These are phyloP conservation scores for Scutellaria galericulata DNA, from an alignment of 257 asterid species.

Conservation along the genomic window DNA sequence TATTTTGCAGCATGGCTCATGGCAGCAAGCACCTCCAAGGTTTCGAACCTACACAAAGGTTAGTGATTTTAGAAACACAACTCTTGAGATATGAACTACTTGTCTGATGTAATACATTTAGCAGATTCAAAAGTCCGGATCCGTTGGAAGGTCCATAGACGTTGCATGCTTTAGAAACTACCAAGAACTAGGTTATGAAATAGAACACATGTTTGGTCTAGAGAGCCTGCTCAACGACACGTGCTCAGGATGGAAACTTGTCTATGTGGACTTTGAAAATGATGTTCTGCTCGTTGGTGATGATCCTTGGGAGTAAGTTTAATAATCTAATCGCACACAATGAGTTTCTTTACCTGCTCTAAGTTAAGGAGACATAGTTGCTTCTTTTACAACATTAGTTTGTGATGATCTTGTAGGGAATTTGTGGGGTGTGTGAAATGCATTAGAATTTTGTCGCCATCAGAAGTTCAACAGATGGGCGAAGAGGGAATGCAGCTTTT, in stretches of 20 bases:
- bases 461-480: constrained; percentile 98
- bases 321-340: no score
- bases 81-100: no score
- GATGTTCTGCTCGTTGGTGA: constrained; percentile 92
- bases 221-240: constrained; percentile 79
- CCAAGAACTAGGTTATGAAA: constrained; percentile 73
- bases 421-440: constrained; percentile 89
- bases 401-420: constrained; percentile 54
- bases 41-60: constrained; percentile 91
- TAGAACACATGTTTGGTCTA: constrained; percentile 90
- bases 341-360: not conserved
- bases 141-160: constrained; percentile 93
- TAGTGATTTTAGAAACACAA: not conserved
- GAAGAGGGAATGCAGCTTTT: constrained; percentile 98
- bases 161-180: constrained; percentile 76
- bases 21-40: constrained; percentile 76
- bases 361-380: not conserved
- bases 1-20: constrained; percentile 62
- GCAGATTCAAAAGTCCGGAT: constrained; percentile 90
- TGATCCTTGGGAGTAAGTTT: constrained; percentile 97
- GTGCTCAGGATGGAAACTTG: constrained; percentile 88
- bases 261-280: constrained; percentile 82
- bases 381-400: no score
- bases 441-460: constrained; percentile 87
- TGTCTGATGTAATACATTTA: not conserved